These are phyloP conservation scores for Candida anutae DNA, from an alignment of 1,139 yeast species.

Conservation along the genomic window DNA sequence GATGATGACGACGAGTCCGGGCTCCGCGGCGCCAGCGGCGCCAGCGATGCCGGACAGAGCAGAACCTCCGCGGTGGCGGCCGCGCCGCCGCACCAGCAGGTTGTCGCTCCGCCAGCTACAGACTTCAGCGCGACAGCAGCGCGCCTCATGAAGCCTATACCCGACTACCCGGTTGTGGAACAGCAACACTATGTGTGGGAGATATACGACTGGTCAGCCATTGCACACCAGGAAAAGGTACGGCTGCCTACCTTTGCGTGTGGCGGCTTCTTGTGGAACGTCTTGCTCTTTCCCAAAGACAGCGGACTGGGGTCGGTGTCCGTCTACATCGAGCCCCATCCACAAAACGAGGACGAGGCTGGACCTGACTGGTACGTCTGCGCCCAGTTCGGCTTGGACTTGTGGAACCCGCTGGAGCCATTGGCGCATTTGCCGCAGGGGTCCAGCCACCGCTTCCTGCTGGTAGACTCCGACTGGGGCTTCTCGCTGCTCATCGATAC, in stretches of 20 bases:
- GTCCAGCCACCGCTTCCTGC: conserved; percentile 75
- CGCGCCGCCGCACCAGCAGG: conserved; percentile 11
- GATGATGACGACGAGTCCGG: conserved; percentile 13
- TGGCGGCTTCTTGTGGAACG: conserved; percentile 69
- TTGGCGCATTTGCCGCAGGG: conserved; percentile 50
- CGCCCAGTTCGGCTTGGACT: conserved; percentile 80
- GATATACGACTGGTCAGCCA: conserved; percentile 54
- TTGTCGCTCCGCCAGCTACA: too few relatives aligned
- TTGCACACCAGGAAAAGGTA: conserved; percentile 40
- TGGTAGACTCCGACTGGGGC: conserved; percentile 91
- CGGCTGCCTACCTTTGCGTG: conserved; percentile 48
- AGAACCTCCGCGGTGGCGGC: conserved; percentile 4
- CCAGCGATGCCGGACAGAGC: conserved; percentile 2
- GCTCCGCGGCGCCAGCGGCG: conserved; percentile 4
- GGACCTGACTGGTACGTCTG: conserved; percentile 70
- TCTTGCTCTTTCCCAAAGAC: conserved; percentile 73
- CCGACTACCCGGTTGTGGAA: conserved; percentile 35
- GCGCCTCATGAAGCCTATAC: conserved; percentile 33
- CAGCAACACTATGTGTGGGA: conserved; percentile 61
- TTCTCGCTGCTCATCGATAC: conserved; percentile 69
- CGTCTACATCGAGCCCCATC: conserved; percentile 57
- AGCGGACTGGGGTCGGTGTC: conserved; percentile 47
- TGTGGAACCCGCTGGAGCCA: conserved; percentile 77
- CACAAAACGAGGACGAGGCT: conserved; percentile 25
- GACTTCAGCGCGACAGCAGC: conserved; percentile 22